Evolutionary conservation across 495 filamentous ascomycete genomes (phyloP).

Genomic region (Amniculicola lignicola): DNA sequence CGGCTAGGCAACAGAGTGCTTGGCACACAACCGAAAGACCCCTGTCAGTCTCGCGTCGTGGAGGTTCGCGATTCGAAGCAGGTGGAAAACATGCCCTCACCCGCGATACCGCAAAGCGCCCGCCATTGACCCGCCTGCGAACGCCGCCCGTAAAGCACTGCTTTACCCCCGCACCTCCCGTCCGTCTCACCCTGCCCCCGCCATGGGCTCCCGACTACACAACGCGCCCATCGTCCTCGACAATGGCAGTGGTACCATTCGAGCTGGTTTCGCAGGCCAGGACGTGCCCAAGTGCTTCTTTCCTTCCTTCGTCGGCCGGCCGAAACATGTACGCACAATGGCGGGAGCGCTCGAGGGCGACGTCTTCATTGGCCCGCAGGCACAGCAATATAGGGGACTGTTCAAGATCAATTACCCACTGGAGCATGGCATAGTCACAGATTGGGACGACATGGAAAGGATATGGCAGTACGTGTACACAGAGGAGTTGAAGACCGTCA

Average conservation of each 20-base stretch:
- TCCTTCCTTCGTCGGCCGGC: constrained; percentile 95
- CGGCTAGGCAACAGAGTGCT: too few species aligned
- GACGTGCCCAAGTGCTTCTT: constrained; percentile 95
- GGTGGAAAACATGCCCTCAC: background rate
- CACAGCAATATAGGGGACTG: constrained; percentile 87
- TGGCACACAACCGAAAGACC: too few species aligned
- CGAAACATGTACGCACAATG: constrained; percentile 93
- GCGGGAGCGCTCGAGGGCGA: constrained; percentile 95
- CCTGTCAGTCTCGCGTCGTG: constrained; percentile 2
- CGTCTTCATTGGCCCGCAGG: constrained; percentile 91
- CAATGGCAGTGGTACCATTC: constrained; percentile 97
- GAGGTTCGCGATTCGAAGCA: background rate
- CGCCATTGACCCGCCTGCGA: background rate
- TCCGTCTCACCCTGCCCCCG: constrained; percentile 13
- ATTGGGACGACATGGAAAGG: constrained; percentile 99
- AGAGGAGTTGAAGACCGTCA: constrained; percentile 86
- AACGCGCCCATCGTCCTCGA: constrained; percentile 98
- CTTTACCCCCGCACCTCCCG: background rate
- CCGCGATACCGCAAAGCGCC: background rate
- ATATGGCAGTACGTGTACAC: constrained; percentile 92
- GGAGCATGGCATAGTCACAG: constrained; percentile 96
- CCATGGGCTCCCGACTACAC: constrained; percentile 56
- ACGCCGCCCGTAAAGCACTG: background rate
- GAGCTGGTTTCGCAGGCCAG: constrained; percentile 94
- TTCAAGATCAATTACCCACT: constrained; percentile 94